Evolutionary conservation across 1,284 basidiomycete genomes (phyloP).

Genomic region (Puccinia hordei): DNA sequence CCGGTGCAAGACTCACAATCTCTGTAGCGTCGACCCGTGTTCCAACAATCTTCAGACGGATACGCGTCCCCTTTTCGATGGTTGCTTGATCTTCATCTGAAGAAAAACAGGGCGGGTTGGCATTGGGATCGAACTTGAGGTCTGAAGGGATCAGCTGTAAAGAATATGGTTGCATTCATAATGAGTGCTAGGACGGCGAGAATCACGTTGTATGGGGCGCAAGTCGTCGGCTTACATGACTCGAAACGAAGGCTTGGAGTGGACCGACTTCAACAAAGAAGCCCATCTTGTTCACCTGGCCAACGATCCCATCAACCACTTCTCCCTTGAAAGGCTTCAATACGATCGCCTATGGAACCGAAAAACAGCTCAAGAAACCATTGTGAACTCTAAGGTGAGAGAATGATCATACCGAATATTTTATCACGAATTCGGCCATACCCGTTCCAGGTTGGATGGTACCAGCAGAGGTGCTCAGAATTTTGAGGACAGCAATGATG

Average conservation of each 20-base stretch:
- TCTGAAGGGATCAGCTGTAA: conserved; percentile 84
- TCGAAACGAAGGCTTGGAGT: conserved; percentile 85
- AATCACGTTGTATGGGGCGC: conserved; percentile 56
- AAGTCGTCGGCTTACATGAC: conserved; percentile 71
- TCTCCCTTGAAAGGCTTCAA: conserved; percentile 99
- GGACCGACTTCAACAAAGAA: conserved; percentile 97
- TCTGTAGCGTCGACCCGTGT: conserved; percentile 96
- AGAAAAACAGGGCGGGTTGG: conserved; percentile 80
- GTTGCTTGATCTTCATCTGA: conserved; percentile 79
- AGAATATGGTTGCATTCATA: conserved; percentile 8
- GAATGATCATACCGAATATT: conserved; percentile 64
- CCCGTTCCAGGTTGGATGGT: conserved; percentile 89
- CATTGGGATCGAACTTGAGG: conserved; percentile 87
- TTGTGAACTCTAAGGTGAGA: background rate
- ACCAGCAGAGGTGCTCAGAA: conserved; percentile 84
- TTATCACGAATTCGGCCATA: conserved; percentile 87
- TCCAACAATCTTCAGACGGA: conserved; percentile 93
- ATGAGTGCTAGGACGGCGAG: conserved; percentile 54
- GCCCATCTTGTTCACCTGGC: conserved; percentile 98
- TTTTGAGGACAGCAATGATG: conserved; percentile 91
- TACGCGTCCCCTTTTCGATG: conserved; percentile 88
- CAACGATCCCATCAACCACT: conserved; percentile 93
- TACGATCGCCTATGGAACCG: conserved; percentile 71
- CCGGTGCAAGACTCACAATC: conserved; percentile 68
- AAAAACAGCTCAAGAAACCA: background rate